These are phyloP conservation scores for Leucoagaricus sp. DNA, from an alignment of 1,284 basidiomycete species.

Conservation along the genomic window DNA sequence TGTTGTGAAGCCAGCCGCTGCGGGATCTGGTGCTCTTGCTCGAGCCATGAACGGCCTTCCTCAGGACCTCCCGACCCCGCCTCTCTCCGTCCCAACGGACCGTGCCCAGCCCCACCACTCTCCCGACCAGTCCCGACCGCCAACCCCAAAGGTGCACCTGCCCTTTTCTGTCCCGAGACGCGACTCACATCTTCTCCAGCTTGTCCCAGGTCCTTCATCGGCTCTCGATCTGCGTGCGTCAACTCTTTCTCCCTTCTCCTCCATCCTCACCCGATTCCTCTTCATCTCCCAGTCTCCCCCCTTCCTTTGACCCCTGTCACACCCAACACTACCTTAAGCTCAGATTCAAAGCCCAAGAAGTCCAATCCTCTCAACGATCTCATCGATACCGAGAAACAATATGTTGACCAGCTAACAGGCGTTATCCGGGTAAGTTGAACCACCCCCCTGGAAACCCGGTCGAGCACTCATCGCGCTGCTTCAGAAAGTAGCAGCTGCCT, in stretches of 20 bases:
- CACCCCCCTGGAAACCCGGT: conserved; percentile 5
- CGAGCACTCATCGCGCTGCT: conserved; percentile 20
- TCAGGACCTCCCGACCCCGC: conserved; percentile 12
- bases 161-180: conserved; percentile 4
- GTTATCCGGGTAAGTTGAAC: conserved; percentile 81
- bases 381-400: conserved; percentile 90
- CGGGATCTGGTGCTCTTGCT: conserved; percentile 1
- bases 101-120: conserved; percentile 3
- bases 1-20: not conserved
- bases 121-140: conserved; percentile 5
- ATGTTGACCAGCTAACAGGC: conserved; percentile 89
- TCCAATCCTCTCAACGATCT: conserved; percentile 89
- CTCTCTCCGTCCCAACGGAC: conserved; percentile 13
- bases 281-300: not conserved
- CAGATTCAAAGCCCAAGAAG: conserved; percentile 56
- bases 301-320: conserved; percentile 31
- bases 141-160: conserved; percentile 2
- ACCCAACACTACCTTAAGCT: conserved; percentile 36
- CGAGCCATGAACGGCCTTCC: conserved; percentile 20
- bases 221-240: conserved; percentile 21
- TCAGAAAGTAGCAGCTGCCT: conserved; percentile 94
- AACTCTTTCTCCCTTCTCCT: not conserved
- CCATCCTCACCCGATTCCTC: not conserved
- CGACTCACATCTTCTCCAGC: conserved; percentile 10
- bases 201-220: conserved; percentile 17